These are phyloP conservation scores for Pythium aphanidermatum DNA, from an alignment of 352 stramenopile genomes.

Conservation along the genomic window DNA sequence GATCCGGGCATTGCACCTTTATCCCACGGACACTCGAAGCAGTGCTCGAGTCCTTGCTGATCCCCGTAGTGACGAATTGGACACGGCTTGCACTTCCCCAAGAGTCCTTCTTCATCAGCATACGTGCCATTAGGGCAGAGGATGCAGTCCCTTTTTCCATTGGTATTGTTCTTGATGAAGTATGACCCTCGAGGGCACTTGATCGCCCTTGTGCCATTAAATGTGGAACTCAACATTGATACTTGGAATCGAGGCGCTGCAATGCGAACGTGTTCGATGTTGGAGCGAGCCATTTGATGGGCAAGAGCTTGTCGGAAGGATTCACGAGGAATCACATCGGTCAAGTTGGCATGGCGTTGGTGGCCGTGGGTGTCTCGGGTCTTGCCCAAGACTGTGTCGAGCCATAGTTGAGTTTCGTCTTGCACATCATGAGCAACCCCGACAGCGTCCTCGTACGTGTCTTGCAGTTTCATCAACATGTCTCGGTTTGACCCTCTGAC, in stretches of 20 bases:
- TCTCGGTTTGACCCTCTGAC: neutral
- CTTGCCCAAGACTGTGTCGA: conserved; percentile 3
- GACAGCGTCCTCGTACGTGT: conserved; percentile 5
- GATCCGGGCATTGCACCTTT: conserved; percentile 29
- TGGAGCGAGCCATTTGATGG: conserved; percentile 3
- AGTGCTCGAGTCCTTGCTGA: conserved; percentile 30
- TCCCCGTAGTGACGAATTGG: conserved; percentile 30
- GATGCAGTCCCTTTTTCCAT: conserved; percentile 7
- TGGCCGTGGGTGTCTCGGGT: too few relatives aligned
- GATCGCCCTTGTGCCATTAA: conserved; percentile 6
- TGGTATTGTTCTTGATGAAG: conserved; percentile 1
- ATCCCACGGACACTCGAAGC: conserved; percentile 29
- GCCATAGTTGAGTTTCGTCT: conserved; percentile 4
- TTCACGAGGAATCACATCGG: neutral
- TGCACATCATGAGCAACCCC: neutral
- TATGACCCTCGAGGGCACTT: conserved; percentile 14
- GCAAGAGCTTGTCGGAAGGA: conserved; percentile 3
- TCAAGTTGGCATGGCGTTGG: conserved; percentile 3
- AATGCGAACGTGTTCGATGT: neutral
- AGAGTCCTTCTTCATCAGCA: conserved; percentile 19
- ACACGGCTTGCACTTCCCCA: conserved; percentile 30
- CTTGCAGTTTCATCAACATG: conserved; percentile 2
- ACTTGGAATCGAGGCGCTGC: conserved; percentile 1
- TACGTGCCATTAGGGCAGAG: conserved; percentile 32
- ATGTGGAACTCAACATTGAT: conserved; percentile 2